These are phyloP conservation scores for Apostasia shenzhenica DNA, from an alignment of 106 monocot species.

Conservation along the genomic window DNA sequence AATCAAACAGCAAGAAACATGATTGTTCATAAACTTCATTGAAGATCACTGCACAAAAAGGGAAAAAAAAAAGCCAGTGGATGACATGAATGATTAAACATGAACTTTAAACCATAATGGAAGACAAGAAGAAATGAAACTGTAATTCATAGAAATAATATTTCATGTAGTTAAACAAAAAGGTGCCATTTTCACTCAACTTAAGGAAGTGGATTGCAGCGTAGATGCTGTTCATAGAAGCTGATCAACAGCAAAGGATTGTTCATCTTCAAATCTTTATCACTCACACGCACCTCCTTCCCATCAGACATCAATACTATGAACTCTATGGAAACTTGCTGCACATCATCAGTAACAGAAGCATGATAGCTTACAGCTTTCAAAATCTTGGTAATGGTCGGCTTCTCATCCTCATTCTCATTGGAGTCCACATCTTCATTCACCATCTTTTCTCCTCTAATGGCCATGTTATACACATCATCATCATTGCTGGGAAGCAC, in stretches of 20 bases:
- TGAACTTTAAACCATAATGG: too few species aligned
- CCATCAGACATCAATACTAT: conserved; percentile 42
- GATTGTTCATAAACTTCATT: too few species aligned
- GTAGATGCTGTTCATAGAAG: conserved; percentile 51
- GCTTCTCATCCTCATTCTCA: conserved; percentile 25
- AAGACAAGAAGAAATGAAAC: too few species aligned
- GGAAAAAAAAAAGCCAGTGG: too few species aligned
- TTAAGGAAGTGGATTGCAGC: conserved; percentile 29
- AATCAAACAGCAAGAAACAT: too few species aligned
- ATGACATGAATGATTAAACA: too few species aligned
- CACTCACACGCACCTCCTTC: conserved; percentile 32
- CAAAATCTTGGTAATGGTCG: conserved; percentile 13
- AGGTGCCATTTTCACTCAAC: background rate
- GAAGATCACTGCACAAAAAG: too few species aligned
- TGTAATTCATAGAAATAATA: too few species aligned
- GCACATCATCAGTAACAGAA: conserved; percentile 11
- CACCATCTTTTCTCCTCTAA: conserved; percentile 22
- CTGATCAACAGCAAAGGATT: conserved; percentile 45
- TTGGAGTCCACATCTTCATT: conserved; percentile 32
- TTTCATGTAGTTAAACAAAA: too few species aligned
- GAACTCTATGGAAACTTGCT: conserved; percentile 13
- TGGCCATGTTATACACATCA: conserved; percentile 1
- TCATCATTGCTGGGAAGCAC: background rate
- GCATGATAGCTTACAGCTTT: conserved; percentile 13
- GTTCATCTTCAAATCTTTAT: conserved; percentile 39